A percentile compares a stretch with the other conserved stretches of the same genome.
Evolutionary conservation across 1,284 basidiomycete species (phyloP).

Genomic region (Cutaneotrichosporon arboriforme): DNA sequence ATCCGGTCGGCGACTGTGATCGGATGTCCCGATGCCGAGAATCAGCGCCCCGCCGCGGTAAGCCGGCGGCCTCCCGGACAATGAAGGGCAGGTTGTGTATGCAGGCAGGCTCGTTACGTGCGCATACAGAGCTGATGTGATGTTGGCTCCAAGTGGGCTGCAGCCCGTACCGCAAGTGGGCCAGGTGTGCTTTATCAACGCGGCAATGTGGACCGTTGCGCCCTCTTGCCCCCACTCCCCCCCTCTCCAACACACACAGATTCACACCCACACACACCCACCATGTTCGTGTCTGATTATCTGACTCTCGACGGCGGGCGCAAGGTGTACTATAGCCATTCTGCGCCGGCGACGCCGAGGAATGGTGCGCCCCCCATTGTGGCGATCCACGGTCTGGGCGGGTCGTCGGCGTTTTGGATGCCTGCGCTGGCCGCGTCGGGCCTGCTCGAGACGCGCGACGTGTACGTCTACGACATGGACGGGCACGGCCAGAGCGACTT

Average conservation of each 20-base stretch:
- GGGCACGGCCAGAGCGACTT: conserved; percentile 27
- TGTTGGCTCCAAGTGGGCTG: no score
- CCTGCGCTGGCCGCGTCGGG: conserved; percentile 15
- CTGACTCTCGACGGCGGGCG: conserved; percentile 6
- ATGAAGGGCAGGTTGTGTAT: no score
- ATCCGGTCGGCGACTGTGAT: no score
- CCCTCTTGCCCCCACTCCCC: background rate
- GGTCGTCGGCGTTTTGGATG: conserved; percentile 46
- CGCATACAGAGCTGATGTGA: no score
- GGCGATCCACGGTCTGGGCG: conserved; percentile 25
- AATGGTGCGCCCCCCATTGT: conserved; percentile 48
- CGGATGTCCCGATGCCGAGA: no score
- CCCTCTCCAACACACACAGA: no score
- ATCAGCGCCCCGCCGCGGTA: no score
- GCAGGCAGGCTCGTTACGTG: no score
- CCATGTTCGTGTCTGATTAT: conserved; percentile 12
- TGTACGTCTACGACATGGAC: conserved; percentile 28
- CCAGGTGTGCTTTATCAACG: no score
- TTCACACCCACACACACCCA: background rate
- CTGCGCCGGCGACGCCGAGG: conserved; percentile 54
- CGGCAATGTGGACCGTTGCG: no score
- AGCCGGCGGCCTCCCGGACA: no score
- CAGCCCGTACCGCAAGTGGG: no score
- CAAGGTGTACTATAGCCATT: conserved; percentile 14
- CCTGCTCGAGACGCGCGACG: conserved; percentile 13